Percentiles rank a stretch among this genome's conserved stretches.
These are phyloP conservation scores for Trichoderma koningiopsis DNA, from an alignment of 2,329 filamentous ascomycete species.

Conservation along the genomic window DNA sequence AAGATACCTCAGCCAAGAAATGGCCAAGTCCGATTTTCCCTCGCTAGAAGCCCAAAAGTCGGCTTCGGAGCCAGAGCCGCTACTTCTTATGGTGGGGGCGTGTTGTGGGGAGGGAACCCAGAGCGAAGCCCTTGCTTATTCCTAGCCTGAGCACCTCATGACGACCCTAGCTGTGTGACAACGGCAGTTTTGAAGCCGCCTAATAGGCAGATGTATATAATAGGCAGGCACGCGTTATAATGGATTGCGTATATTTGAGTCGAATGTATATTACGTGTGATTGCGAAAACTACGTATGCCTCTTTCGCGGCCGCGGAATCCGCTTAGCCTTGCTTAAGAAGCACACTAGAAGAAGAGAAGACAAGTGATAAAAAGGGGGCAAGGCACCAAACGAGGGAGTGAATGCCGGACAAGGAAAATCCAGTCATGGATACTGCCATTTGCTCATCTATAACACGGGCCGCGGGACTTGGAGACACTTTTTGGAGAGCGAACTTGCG, in stretches of 20 bases:
- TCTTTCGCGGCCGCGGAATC: not conserved
- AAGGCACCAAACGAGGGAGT: not conserved
- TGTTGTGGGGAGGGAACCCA: not conserved
- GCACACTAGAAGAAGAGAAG: not conserved
- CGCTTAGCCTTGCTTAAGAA: not conserved
- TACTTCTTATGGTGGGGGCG: not conserved
- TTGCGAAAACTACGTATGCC: not conserved
- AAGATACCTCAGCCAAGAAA: not conserved
- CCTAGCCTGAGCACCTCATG: not conserved
- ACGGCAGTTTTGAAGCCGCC: not conserved
- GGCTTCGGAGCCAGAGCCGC: not conserved
- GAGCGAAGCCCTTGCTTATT: not conserved
- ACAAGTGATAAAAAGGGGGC: not conserved
- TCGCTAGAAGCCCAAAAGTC: not conserved
- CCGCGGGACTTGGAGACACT: not conserved
- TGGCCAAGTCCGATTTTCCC: not conserved
- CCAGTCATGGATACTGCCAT: conserved; percentile 3
- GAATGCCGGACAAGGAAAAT: not conserved
- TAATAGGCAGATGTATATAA: not conserved
- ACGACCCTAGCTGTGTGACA: not conserved
- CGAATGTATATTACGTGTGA: not conserved
- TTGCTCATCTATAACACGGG: not conserved
- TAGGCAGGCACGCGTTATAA: not conserved
- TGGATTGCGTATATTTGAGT: not conserved
- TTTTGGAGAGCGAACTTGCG: not conserved